Evolutionary conservation across 768 basidiomycete species (phyloP), one percentile per base, ranked within the genome.

Genomic region (Termitomyces sp.): DNA sequence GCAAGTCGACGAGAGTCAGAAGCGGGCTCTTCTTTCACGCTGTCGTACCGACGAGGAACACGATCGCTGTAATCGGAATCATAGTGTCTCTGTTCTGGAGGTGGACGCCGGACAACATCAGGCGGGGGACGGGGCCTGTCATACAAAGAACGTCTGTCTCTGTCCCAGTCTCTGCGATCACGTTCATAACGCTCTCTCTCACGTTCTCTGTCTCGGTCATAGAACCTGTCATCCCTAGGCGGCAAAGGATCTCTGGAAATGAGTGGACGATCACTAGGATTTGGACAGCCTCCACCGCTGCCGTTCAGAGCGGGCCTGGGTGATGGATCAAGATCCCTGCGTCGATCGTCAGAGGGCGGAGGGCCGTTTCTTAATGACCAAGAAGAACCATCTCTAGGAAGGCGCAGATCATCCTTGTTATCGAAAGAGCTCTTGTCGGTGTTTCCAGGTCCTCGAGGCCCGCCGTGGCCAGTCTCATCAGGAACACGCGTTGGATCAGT

Each of bases 81-180:
- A 57, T 77, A 79, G 45, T 79, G 78, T 27, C 80, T 74, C 49
- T 73, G 71, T 48, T 80, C 79, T 49, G 75, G 72, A 25, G 75
- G 76, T 23, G 75, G 76, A 43, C 77, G 67, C 17, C 76, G 75
- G 21, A 66, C 63, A 59, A 34, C 51, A 40, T 74, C 63, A 61
- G 73, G 54, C 50, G 58, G 54, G 34, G 63, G 61, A 25, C 63
- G 61, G 49, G 54, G 64, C 39, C 64, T 60, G 32, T 66, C 58
- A 65, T 69, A 64, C 66, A 70, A 57, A 69, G 72, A 55, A 68
- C 75, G 59, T 72, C 77, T 44, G 70, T 73, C 56, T 71, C 73
- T 46, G 12, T 66, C 66, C 60, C 64, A 61, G 34, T 69, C 64
- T 57, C 61, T 56, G 30, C 66, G 67, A 52, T 65, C 63, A 58